phyloP scores from a whole-genome alignment of 768 basidiomycete genomes.

The Phylloporus sp. region DNA sequence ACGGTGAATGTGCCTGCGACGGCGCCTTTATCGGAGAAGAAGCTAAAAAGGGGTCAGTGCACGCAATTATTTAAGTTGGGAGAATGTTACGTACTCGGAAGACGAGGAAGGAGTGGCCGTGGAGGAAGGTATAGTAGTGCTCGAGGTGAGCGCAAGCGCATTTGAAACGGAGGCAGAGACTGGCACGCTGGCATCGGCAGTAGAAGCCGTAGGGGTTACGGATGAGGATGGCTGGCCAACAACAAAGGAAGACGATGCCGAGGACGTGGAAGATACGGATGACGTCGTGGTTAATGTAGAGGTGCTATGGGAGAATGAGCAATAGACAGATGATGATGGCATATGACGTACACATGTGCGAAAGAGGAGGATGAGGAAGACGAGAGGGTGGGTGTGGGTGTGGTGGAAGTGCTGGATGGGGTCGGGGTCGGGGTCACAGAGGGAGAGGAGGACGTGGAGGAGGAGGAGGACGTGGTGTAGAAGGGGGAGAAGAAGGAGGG shows the following conservation, averaged over 20 bases:
- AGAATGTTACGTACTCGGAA: conserved; percentile 13
- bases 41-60: conserved; percentile 28
- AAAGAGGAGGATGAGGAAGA: not conserved
- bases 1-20: conserved; percentile 45
- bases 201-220: not conserved
- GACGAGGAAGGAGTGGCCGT: conserved; percentile 15
- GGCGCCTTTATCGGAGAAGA: conserved; percentile 44
- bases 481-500: not conserved
- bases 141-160: not conserved
- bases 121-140: conserved; percentile 11
- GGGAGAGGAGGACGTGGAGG: not conserved
- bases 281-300: not conserved
- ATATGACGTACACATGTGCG: conserved; percentile 9
- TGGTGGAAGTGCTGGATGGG: not conserved
- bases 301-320: conserved; percentile 4
- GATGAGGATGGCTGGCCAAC: not conserved
- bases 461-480: not conserved
- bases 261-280: not conserved
- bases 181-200: not conserved
- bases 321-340: not conserved
- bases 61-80: not conserved
- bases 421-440: not conserved
- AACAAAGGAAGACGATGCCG: not conserved
- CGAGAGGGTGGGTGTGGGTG: not conserved
- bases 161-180: not conserved